Conservation (phyloP, 768 basidiomycete genomes). For the Kwoniella bestiolae region DNA sequence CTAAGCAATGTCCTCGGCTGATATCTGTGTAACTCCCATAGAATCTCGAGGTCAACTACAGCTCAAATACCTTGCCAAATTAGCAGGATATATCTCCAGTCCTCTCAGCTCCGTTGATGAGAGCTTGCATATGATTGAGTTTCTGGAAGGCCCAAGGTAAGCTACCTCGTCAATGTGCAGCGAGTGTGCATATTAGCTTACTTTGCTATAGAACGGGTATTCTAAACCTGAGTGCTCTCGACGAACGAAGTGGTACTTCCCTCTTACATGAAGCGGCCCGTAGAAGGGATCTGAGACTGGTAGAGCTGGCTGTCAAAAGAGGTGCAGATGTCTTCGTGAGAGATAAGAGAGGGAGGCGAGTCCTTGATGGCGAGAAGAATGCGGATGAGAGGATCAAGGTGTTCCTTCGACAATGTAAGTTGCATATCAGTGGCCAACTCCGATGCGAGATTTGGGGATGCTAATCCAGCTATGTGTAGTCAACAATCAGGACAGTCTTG, state of each 20-base stretch:
- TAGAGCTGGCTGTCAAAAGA: slow-evolving; percentile 80
- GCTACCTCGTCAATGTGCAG: slow-evolving; percentile 15
- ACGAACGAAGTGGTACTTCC: slow-evolving; percentile 74
- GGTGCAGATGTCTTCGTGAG: slow-evolving; percentile 89
- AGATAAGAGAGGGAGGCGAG: slow-evolving; percentile 71
- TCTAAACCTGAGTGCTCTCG: slow-evolving; percentile 78
- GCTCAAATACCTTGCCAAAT: slow-evolving; percentile 68
- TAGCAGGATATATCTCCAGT: slow-evolving; percentile 70
- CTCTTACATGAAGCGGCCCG: slow-evolving; percentile 83
- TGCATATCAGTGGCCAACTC: background rate
- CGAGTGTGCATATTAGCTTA: slow-evolving; percentile 56
- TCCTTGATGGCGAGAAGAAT: slow-evolving; percentile 68
- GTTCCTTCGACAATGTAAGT: slow-evolving; percentile 81
- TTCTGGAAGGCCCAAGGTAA: slow-evolving; percentile 46
- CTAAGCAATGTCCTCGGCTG: too few species aligned
- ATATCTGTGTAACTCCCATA: background rate
- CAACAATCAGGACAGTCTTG: slow-evolving; percentile 77
- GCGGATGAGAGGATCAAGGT: slow-evolving; percentile 77
- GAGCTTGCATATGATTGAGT: slow-evolving; percentile 33
- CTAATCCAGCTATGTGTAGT: slow-evolving; percentile 59
- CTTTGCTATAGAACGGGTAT: slow-evolving; percentile 69
- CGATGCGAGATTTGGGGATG: too few species aligned
- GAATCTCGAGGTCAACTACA: slow-evolving; percentile 72
- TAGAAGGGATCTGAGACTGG: slow-evolving; percentile 75
- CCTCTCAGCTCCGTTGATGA: slow-evolving; percentile 59